Evolutionary conservation across 169 alveolate genomes (phyloP).

Genomic region (Eimeria necatrix): DNA sequence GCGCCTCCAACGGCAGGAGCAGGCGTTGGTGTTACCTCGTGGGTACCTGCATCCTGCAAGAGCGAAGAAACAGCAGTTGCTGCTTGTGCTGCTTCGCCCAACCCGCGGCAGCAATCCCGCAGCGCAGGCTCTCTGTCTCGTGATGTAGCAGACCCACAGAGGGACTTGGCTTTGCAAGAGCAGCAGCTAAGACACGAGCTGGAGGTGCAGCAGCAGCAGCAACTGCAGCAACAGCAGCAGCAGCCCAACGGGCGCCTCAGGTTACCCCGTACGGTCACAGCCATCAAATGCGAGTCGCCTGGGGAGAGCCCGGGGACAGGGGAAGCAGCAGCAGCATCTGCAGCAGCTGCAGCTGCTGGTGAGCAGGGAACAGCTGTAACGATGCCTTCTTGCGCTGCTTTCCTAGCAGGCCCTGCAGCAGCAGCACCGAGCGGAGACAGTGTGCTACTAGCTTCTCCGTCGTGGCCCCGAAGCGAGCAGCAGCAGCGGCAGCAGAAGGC

Average conservation of each 20-base stretch:
- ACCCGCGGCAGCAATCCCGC: background rate
- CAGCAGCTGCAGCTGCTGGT: constrained; percentile 5
- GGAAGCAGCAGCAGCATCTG: background rate
- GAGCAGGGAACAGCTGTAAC: constrained; percentile 31
- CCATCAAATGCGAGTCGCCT: background rate
- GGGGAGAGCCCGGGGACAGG: background rate
- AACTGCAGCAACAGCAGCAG: constrained; percentile 62
- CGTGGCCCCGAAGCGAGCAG: constrained; percentile 52
- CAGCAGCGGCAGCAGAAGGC: constrained; percentile 36
- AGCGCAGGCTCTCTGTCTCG: constrained; percentile 15
- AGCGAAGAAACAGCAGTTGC: constrained; percentile 48
- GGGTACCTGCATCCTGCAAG: constrained; percentile 15
- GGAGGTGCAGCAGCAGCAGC: constrained; percentile 67
- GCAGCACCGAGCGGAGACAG: constrained; percentile 30
- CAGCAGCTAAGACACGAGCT: constrained; percentile 44
- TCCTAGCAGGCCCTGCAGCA: constrained; percentile 18
- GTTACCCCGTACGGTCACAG: background rate
- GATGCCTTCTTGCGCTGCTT: constrained; percentile 51
- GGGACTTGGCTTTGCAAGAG: constrained; percentile 40
- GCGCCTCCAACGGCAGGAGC: background rate
- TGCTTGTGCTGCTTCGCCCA: constrained; percentile 15
- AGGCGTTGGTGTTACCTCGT: constrained; percentile 2
- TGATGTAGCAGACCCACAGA: background rate
- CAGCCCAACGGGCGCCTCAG: constrained; percentile 1
- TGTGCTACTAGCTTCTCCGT: background rate